phyloP scores from a whole-genome alignment of 352 stramenopile species.

The Pilasporangium apinafurcum region DNA sequence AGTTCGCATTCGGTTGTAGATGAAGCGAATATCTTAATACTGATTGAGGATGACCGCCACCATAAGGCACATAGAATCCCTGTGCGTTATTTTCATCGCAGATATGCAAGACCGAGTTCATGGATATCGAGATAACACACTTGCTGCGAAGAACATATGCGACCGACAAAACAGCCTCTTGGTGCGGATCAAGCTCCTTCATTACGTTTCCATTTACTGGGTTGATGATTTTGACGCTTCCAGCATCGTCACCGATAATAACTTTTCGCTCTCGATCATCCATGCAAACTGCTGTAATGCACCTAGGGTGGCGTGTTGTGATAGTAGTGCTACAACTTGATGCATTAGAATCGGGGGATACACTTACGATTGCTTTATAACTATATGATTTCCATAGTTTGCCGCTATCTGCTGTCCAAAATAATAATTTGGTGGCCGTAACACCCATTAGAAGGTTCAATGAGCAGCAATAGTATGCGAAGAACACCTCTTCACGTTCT shows the following conservation, averaged over 20 bases:
- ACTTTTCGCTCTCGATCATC: slow-evolving; percentile 81
- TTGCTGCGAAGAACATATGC: slow-evolving; percentile 57
- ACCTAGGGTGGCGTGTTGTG: neutral
- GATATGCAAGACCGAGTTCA: slow-evolving; percentile 54
- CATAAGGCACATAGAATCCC: slow-evolving; percentile 67
- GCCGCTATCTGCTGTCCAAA: slow-evolving; percentile 56
- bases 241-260: slow-evolving; percentile 65
- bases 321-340: neutral
- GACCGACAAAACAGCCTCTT: slow-evolving; percentile 30
- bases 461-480: slow-evolving; percentile 40
- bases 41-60: slow-evolving; percentile 38
- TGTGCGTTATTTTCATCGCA: slow-evolving; percentile 65
- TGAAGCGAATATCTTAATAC: slow-evolving; percentile 54
- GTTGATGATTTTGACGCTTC: slow-evolving; percentile 65
- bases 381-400: slow-evolving; percentile 45
- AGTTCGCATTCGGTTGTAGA: slow-evolving; percentile 17
- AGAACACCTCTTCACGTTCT: slow-evolving; percentile 59
- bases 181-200: slow-evolving; percentile 69
- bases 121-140: slow-evolving; percentile 54
- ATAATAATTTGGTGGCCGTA: slow-evolving; percentile 43
- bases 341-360: slow-evolving; percentile 9
- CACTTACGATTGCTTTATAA: slow-evolving; percentile 26
- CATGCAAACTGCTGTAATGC: slow-evolving; percentile 69
- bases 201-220: slow-evolving; percentile 77
- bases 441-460: slow-evolving; percentile 53